Evolutionary conservation across 495 filamentous ascomycete species (phyloP).

Genomic region (Achaetomiella virescens): DNA sequence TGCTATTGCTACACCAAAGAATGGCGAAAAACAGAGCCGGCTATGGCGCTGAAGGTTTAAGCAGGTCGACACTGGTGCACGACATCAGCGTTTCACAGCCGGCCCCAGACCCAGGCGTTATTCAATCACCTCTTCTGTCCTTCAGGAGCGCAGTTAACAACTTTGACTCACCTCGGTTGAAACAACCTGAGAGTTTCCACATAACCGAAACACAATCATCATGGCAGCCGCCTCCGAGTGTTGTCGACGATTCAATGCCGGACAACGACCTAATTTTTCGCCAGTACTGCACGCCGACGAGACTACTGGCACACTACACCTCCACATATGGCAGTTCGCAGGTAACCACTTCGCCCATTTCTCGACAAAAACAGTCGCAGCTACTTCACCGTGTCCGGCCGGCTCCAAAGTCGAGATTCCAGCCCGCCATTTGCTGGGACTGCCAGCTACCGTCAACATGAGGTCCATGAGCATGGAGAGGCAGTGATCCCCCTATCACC

Average conservation of each 20-base stretch:
- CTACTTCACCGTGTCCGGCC: too few relatives aligned
- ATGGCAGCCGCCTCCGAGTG: constrained; percentile 35
- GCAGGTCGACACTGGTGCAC: too few relatives aligned
- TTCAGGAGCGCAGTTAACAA: constrained; percentile 44
- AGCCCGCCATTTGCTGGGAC: not conserved
- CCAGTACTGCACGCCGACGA: constrained; percentile 35
- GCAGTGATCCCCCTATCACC: constrained; percentile 20
- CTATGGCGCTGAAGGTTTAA: too few relatives aligned
- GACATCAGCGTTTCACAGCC: not conserved
- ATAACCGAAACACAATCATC: constrained; percentile 17
- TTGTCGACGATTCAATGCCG: constrained; percentile 38
- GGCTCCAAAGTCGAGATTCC: too few relatives aligned
- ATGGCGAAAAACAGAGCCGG: too few relatives aligned
- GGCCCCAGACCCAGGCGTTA: not conserved
- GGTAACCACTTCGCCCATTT: constrained; percentile 5
- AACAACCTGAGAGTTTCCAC: not conserved
- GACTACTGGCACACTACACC: constrained; percentile 38
- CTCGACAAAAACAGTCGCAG: not conserved
- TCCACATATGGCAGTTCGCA: constrained; percentile 28
- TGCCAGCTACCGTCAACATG: not conserved
- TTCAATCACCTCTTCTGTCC: constrained; percentile 34
- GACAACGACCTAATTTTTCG: constrained; percentile 23
- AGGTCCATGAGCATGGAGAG: not conserved
- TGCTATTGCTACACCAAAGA: not conserved
- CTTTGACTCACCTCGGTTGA: constrained; percentile 33